These are phyloP conservation scores for Colletotrichum cereale DNA, from an alignment of 2,329 filamentous ascomycete genomes.

Conservation along the genomic window DNA sequence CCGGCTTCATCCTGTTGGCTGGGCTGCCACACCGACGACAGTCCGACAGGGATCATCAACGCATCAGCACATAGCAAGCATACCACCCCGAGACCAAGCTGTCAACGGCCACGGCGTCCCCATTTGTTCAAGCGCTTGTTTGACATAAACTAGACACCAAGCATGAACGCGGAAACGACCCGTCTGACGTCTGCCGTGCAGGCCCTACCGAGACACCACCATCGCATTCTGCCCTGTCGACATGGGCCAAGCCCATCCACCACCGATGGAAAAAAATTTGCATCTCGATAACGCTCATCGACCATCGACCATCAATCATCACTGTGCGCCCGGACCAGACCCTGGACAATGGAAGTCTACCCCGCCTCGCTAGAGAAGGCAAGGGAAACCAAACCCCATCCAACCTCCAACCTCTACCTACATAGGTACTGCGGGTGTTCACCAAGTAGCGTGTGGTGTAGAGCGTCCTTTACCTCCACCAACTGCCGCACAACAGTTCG, in stretches of 20 bases:
- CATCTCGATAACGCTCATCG: slow-evolving; percentile 9
- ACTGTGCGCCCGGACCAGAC: neutral
- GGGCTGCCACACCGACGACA: slow-evolving; percentile 20
- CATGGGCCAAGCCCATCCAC: slow-evolving; percentile 4
- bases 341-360: neutral
- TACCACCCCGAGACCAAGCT: neutral
- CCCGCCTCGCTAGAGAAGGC: neutral
- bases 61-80: slow-evolving; percentile 1
- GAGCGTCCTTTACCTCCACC: too few relatives aligned
- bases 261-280: slow-evolving; percentile 13
- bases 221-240: neutral
- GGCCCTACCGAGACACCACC: neutral
- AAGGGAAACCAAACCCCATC: neutral
- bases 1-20: slow-evolving; percentile 26
- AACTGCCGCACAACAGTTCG: neutral
- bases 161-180: slow-evolving; percentile 19
- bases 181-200: slow-evolving; percentile 22
- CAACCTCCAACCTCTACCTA: neutral
- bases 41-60: slow-evolving; percentile 1
- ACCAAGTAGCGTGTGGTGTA: too few relatives aligned
- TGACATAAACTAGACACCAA: slow-evolving; percentile 15
- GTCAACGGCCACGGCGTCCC: slow-evolving; percentile 33
- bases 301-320: neutral
- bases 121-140: slow-evolving; percentile 36
- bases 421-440: too few relatives aligned